Evolutionary conservation across 2,329 filamentous ascomycete genomes (phyloP), one percentile per base, ranked within the genome.

Genomic region (Clonostachys sp.): DNA sequence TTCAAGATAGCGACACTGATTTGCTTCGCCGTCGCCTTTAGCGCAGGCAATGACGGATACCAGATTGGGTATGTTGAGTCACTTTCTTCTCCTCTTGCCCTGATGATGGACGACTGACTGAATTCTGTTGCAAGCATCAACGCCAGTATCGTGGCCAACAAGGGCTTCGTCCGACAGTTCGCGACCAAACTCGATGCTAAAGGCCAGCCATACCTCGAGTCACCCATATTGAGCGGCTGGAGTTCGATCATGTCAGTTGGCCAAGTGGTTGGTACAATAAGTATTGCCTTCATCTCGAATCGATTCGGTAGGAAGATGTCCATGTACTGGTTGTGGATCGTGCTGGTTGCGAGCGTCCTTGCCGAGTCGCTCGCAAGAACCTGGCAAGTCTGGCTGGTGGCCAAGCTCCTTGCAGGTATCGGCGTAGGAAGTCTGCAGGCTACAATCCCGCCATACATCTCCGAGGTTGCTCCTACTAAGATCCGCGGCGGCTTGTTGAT

Each of bases 351-450:
- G 49, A 71, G 68, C 42, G 56, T 70, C 17, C 58, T 69, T 14
- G 59, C 61, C 16, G 69, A 73, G 48, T 58, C 58, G 0, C 54
- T 72, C 6, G 62, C 65, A 1, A 59, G 62, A 3, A 50, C 48
- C 3, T 72, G 68, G 68, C 52, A 63, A 7, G 64, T 66, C 51
- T 73, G 70, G 68, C 61, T 71, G 0, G 60, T 65, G 8, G 71
- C 51, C 4, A 62, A 63, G 48, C 47, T 63, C 3, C 55, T 63
- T 3, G 58, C 57, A 6, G 61, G 70, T 12, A 65, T 71, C 48
- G 71, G 67, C 5, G 65, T 71, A 1, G 70, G 70, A 4, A 67
- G 67, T 52, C 54, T 73, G 5, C 68, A 72, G 47, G 62, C 65
- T 8, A 71, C 69, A 0, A 48, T 73, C 34, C 68, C 68, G 1